Percentiles rank a stretch among this genome's conserved stretches.
Conservation (phyloP, 352 stramenopile species). For the Achlya hypogyna region DNA sequence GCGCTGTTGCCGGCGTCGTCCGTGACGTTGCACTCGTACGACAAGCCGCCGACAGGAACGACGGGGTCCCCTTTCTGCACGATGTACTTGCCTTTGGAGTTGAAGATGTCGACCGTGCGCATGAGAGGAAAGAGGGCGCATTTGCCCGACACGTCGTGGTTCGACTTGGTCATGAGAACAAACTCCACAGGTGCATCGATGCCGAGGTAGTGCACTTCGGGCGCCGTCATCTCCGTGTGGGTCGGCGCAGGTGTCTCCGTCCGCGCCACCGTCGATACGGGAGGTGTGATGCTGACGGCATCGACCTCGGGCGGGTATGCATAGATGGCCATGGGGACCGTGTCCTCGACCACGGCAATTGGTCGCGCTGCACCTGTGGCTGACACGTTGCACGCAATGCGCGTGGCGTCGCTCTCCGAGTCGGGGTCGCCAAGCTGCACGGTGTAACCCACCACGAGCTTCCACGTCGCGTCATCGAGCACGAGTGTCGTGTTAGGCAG, state of each 20-base stretch:
- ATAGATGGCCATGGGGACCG: constrained; percentile 18
- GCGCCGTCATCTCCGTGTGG: neutral
- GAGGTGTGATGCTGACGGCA: neutral
- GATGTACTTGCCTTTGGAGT: constrained; percentile 1
- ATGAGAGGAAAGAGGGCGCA: neutral
- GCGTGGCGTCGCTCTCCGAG: constrained; percentile 2
- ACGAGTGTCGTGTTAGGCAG: constrained; percentile 13
- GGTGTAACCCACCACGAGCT: constrained; percentile 11
- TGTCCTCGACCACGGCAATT: neutral
- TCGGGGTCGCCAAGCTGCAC: constrained; percentile 18
- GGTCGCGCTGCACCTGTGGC: neutral
- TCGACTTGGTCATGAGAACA: constrained; percentile 2
- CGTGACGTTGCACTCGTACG: constrained; percentile 18
- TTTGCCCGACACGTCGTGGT: constrained; percentile 7
- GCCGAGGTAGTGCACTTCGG: constrained; percentile 3
- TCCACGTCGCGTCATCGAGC: constrained; percentile 12
- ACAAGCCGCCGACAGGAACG: neutral
- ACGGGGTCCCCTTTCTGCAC: constrained; percentile 2
- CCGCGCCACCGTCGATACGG: neutral
- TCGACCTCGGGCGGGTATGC: constrained; percentile 17
- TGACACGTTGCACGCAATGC: constrained; percentile 4
- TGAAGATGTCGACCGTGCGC: neutral
- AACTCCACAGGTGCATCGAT: constrained; percentile 9
- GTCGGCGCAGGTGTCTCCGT: neutral
- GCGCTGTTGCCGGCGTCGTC: constrained; percentile 12